These are phyloP conservation scores for Boletus sp. DNA, from an alignment of 768 basidiomycete species.

Conservation along the genomic window DNA sequence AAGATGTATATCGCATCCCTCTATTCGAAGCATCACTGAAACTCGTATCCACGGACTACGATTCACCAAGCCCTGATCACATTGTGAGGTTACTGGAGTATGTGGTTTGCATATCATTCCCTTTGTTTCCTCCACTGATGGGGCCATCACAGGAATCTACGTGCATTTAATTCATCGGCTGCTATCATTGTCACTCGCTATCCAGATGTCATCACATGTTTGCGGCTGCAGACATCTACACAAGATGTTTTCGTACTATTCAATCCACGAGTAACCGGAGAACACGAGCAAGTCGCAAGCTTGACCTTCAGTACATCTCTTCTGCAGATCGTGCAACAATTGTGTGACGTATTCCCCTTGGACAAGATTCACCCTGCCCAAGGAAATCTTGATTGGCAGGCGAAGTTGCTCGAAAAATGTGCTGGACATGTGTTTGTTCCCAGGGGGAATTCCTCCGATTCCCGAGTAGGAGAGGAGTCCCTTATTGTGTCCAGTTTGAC, in stretches of 20 bases:
- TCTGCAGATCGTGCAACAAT: slow-evolving; percentile 37
- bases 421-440: slow-evolving; percentile 54
- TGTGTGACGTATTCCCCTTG: slow-evolving; percentile 44
- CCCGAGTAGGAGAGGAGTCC: slow-evolving; percentile 25
- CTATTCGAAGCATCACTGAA: slow-evolving; percentile 44
- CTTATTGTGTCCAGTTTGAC: slow-evolving; percentile 51
- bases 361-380: slow-evolving; percentile 39
- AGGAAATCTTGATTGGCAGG: slow-evolving; percentile 49
- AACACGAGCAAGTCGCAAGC: slow-evolving; percentile 49
- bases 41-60: slow-evolving; percentile 35
- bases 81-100: slow-evolving; percentile 30
- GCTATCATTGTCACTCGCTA: slow-evolving; percentile 54
- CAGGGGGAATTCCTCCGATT: slow-evolving; percentile 19
- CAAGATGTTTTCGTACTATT: slow-evolving; percentile 53
- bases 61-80: slow-evolving; percentile 31
- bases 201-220: slow-evolving; percentile 55
- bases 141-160: slow-evolving; percentile 23
- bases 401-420: slow-evolving; percentile 51
- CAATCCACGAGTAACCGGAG: slow-evolving; percentile 55
- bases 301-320: slow-evolving; percentile 50
- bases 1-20: slow-evolving; percentile 46
- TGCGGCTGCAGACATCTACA: slow-evolving; percentile 31
- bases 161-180: slow-evolving; percentile 18
- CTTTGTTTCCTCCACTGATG: neutral
- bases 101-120: neutral